These are phyloP conservation scores for Fraxinus velutina DNA, from an alignment of 305 asterid species.

Conservation along the genomic window DNA sequence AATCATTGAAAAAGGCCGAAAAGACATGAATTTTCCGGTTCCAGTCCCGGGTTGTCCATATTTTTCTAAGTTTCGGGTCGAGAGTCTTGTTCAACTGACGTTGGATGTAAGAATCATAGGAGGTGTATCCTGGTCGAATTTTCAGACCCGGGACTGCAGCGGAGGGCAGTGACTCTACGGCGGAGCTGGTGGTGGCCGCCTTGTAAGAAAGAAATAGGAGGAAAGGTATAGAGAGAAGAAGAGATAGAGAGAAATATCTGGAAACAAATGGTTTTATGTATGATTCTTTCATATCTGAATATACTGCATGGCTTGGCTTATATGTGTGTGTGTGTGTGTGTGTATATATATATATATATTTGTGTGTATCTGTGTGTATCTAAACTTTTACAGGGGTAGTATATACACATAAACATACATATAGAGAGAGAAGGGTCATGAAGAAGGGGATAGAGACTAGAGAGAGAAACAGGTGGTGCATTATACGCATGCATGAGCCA, in stretches of 20 bases:
- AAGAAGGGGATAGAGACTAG: slow-evolving; percentile 3
- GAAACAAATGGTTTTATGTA: slow-evolving; percentile 25
- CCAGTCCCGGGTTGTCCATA: slow-evolving; percentile 81
- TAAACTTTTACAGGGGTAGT: background rate
- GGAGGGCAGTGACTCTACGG: slow-evolving; percentile 5
- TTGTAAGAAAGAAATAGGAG: slow-evolving; percentile 31
- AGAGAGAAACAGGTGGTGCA: slow-evolving; percentile 21
- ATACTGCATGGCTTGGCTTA: slow-evolving; percentile 18
- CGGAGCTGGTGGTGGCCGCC: slow-evolving; percentile 4
- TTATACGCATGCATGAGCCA: slow-evolving; percentile 10
- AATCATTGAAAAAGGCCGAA: slow-evolving; percentile 40
- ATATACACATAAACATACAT: background rate
- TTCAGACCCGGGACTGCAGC: slow-evolving; percentile 31
- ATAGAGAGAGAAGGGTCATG: background rate
- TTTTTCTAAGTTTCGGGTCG: slow-evolving; percentile 52
- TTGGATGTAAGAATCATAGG: slow-evolving; percentile 58
- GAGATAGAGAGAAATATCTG: slow-evolving; percentile 24
- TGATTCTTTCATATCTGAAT: slow-evolving; percentile 26
- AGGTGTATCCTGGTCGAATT: slow-evolving; percentile 64
- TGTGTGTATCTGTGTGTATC: background rate
- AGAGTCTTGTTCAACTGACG: slow-evolving; percentile 74
- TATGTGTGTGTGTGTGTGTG: background rate
- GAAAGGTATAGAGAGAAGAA: slow-evolving; percentile 36
- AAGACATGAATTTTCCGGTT: slow-evolving; percentile 57
- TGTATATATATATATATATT: background rate